Base-by-base conservation (phyloP, 139 green algal species). In the Picochlorum sp. region DNA sequence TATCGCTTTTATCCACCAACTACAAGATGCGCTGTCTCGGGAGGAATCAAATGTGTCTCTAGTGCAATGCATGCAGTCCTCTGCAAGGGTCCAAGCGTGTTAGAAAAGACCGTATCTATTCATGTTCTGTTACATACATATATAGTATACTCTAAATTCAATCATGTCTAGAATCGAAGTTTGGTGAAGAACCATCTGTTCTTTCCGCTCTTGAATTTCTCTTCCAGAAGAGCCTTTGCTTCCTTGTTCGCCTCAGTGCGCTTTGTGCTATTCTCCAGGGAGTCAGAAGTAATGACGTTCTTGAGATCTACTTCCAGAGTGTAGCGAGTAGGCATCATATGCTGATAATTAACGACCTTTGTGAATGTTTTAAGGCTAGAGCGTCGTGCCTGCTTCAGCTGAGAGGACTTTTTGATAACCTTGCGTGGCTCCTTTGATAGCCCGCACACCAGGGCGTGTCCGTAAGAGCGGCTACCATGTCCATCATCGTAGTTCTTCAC, bases 161-260 rank as follows among this genome's bases (percentile, higher is more conserved):
- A 47, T 47, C 39, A 47, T 47, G 39, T 26, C 22, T 47, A 99
- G 80, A 98, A 98, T 3, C 83, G 70, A 22, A 99, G 82, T 86
- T 97, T 97, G 63, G 76, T 82, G 81, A 98, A 99, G 84, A 99
- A 99, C 93, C 92, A 98, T 57, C 89, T 78, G 82, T 95, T 96
- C 85, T 97, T 98, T 57, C 93, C 93, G 50, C 78, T 95, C 89
- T 97, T 96, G 82, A 98, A 98, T 79, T 95, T 92, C 72, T 98
- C 93, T 82, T 97, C 84, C 29, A 99, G 64, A 43, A 96, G 55
- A 70, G 85, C 84, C 78, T 97, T 97, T 31, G 81, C 78, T 64
- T 90, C 86, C 89, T 95, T 93, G 57, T 82, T 72, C 18, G 87
- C 83, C 56, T 93, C 86, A 24, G 74, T 73, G 70, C 84, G 88